Percentiles rank a stretch among this genome's conserved stretches.
phyloP scores from a whole-genome alignment of 306 rosid species.

The Ormosia emarginata region DNA sequence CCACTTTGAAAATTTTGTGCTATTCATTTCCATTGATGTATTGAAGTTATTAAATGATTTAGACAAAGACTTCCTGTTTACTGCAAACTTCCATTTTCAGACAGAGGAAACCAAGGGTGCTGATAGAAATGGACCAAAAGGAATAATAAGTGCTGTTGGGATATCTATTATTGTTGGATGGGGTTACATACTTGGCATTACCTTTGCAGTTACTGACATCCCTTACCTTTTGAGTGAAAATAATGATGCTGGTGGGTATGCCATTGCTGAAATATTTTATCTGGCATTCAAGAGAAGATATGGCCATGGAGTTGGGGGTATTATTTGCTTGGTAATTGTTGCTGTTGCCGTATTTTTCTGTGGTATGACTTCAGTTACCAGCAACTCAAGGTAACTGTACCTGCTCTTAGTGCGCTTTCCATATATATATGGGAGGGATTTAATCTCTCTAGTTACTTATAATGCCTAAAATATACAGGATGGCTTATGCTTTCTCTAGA shows the following conservation, averaged over 20 bases:
- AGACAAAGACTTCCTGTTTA: constrained; percentile 1
- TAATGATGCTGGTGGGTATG: constrained; percentile 93
- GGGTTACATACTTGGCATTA: constrained; percentile 85
- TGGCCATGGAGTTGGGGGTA: constrained; percentile 93
- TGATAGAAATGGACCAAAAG: constrained; percentile 89
- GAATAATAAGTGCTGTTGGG: constrained; percentile 91
- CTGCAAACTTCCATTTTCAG: constrained; percentile 39
- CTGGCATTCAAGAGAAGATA: constrained; percentile 80
- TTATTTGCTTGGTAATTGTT: constrained; percentile 78
- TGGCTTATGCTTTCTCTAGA: constrained; percentile 97
- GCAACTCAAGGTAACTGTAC: constrained; percentile 80
- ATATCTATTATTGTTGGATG: constrained; percentile 88
- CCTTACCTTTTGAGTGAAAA: constrained; percentile 65
- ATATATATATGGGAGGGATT: background rate
- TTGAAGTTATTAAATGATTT: constrained; percentile 27
- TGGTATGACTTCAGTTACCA: constrained; percentile 95
- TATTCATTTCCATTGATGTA: background rate
- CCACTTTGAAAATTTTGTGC: background rate
- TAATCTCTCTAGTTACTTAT: background rate
- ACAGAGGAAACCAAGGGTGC: constrained; percentile 96
- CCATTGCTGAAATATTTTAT: constrained; percentile 93
- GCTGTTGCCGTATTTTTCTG: constrained; percentile 91
- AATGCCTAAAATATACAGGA: constrained; percentile 40
- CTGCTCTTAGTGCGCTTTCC: background rate
- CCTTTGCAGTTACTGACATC: constrained; percentile 77